A percentile compares a stretch with the other conserved stretches of the same genome.
Conservation (phyloP, 768 basidiomycete genomes). For the Lentinula lateritia region DNA sequence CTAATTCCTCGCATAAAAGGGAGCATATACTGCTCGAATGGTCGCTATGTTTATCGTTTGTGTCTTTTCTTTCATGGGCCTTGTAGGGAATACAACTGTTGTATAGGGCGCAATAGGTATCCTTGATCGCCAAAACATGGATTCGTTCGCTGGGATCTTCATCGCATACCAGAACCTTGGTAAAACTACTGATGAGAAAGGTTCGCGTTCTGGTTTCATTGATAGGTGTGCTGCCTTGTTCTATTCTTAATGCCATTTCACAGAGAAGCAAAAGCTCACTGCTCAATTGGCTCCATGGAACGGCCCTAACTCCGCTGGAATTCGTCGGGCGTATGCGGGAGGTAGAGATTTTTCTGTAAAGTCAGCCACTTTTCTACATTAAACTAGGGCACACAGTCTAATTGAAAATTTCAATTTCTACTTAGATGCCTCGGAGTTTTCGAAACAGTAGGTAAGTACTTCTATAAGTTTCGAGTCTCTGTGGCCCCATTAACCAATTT, state of each 20-base stretch:
- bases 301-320: conserved; percentile 44
- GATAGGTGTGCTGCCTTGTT: no score
- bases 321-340: conserved; percentile 41
- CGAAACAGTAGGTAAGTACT: conserved; percentile 62
- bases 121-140: conserved; percentile 69
- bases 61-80: conserved; percentile 3
- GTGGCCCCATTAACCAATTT: no score
- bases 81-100: background rate
- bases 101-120: conserved; percentile 63
- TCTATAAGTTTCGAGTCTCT: background rate
- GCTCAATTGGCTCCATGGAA: conserved; percentile 51
- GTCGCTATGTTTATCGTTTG: conserved; percentile 63
- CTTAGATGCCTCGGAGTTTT: conserved; percentile 66
- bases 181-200: conserved; percentile 39
- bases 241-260: background rate
- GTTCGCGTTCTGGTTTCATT: conserved; percentile 18
- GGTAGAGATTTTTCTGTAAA: conserved; percentile 53
- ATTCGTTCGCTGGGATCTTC: conserved; percentile 63
- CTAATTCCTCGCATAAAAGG: conserved; percentile 31
- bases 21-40: conserved; percentile 75
- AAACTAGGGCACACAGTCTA: background rate
- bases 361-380: conserved; percentile 26
- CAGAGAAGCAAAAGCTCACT: conserved; percentile 34
- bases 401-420: background rate
- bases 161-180: conserved; percentile 56